Base-by-base conservation (phyloP, 1,139 yeast genomes). In the Groenewaldozyma auringiensis region DNA sequence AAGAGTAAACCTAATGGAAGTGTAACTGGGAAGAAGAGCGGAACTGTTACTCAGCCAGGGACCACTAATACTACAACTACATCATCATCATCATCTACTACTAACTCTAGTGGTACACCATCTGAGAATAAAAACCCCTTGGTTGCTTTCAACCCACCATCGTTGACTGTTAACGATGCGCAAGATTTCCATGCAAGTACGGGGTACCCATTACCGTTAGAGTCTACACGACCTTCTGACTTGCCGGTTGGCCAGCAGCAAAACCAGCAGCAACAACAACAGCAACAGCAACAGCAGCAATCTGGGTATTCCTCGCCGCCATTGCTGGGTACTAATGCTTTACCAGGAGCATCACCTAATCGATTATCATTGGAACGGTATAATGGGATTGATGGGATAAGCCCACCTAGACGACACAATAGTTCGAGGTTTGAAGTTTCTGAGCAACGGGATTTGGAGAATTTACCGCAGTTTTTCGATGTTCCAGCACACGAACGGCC, bases 381-480 rank as follows among this genome's bases (percentile, higher is more conserved):
- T 37, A 62, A 67, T 44, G 78, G 75, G 43, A 65, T 79, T 38
- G 87, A 81, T 52, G 68, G 81, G 47, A 75, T 78, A 44, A 75
- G 74, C 50, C 74, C 95, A 1, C 96, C 98, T 11, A 87, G 86
- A 59, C 79, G 98, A 61, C 98, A 92, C 63, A 84, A 94, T 42
- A 86, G 96, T 27, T 86, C 96, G 33, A 74, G 97, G 53, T 88
- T 94, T 57, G 97, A 89, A 63, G 75, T 88, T 2, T 70, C 78
- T 38, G 72, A 77, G 22, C 81, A 82, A 54, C 77, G 84, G 34
- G 88, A 85, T 52, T 80, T 92, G 53, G 79, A 81, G 48, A 83
- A 83, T 61, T 74, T 94, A 48, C 97, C 98, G 4, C 75, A 78
- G 46, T 89, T 92, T 61, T 94, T 87, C 56, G 96, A 89, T 59